These are phyloP conservation scores for Narthecium ossifragum DNA, from an alignment of 106 monocot species.

Conservation along the genomic window DNA sequence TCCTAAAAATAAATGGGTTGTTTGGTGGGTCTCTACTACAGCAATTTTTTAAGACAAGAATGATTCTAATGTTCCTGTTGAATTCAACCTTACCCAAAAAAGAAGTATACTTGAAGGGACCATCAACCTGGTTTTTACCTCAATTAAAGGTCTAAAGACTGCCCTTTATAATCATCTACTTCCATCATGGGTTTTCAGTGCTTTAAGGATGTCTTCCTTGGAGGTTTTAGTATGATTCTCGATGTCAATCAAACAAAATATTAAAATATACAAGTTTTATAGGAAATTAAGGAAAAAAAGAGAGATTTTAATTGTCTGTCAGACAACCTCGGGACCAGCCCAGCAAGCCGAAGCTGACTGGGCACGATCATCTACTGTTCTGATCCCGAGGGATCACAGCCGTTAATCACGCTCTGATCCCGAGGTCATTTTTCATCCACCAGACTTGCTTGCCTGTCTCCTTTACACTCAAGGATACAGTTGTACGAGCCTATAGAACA, in stretches of 20 bases:
- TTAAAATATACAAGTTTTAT: neutral
- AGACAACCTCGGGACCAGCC: slow-evolving; percentile 12
- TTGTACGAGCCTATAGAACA: slow-evolving; percentile 34
- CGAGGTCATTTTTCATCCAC: slow-evolving; percentile 19
- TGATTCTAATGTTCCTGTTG: neutral
- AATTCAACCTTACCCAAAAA: neutral
- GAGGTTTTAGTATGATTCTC: neutral
- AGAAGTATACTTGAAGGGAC: neutral
- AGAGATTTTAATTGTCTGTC: slow-evolving; percentile 1
- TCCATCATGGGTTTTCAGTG: too few relatives aligned
- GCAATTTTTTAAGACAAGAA: neutral
- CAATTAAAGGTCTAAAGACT: neutral
- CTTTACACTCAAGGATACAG: slow-evolving; percentile 18
- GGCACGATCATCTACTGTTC: slow-evolving; percentile 5
- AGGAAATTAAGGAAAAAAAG: neutral
- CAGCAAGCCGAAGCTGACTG: neutral
- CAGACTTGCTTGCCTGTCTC: slow-evolving; percentile 20
- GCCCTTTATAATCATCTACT: too few relatives aligned
- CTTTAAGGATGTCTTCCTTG: too few relatives aligned
- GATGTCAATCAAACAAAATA: neutral
- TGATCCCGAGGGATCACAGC: neutral
- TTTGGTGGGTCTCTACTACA: neutral
- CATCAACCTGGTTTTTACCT: neutral
- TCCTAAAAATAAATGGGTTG: neutral
- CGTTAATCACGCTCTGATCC: slow-evolving; percentile 24